These are phyloP conservation scores for Pseudognaphalium luteoalbum DNA, from an alignment of 129 eudicot genomes.

Conservation along the genomic window DNA sequence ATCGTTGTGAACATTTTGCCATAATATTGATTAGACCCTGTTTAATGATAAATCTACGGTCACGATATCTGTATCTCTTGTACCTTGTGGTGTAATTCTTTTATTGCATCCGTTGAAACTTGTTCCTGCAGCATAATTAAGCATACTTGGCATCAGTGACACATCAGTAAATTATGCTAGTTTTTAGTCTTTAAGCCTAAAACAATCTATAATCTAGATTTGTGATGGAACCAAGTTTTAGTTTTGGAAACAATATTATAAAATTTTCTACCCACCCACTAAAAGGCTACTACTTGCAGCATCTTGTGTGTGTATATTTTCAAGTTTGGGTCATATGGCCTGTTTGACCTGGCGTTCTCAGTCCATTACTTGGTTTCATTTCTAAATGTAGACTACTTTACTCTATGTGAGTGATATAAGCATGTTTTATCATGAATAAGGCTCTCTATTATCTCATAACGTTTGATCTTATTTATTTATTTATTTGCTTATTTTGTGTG, in stretches of 20 bases:
- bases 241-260: constrained; percentile 25
- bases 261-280: background rate
- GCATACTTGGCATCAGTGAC: constrained; percentile 5
- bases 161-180: too few species aligned
- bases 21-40: background rate
- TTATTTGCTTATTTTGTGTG: too few species aligned
- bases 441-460: too few species aligned
- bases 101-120: constrained; percentile 44
- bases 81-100: constrained; percentile 57
- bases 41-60: background rate
- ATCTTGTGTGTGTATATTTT: constrained; percentile 8
- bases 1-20: too few species aligned
- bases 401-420: too few species aligned
- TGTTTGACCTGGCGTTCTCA: too few species aligned
- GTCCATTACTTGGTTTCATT: too few species aligned
- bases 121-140: constrained; percentile 55
- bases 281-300: background rate
- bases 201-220: background rate
- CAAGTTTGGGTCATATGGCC: constrained; percentile 29
- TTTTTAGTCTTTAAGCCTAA: background rate
- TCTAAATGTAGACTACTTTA: too few species aligned
- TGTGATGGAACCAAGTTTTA: constrained; percentile 44
- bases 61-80: background rate
- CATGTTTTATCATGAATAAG: too few species aligned
- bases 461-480: too few species aligned